Evolutionary conservation across 306 rosid species (phyloP).

Genomic region (Medicago arabica): DNA sequence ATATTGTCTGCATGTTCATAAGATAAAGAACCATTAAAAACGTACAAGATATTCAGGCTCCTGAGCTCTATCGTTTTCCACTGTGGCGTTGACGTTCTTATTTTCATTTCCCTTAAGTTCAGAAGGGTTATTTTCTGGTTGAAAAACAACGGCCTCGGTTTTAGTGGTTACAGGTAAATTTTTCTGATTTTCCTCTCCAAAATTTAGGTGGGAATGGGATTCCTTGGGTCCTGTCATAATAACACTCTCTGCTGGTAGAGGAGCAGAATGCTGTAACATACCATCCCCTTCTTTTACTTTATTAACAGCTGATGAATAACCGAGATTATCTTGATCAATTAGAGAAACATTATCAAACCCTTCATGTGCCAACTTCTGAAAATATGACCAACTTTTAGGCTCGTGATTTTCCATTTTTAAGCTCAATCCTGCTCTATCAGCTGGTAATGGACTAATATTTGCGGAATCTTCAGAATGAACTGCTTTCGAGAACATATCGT

Average conservation of each 20-base stretch:
- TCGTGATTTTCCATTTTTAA: slow-evolving; percentile 81
- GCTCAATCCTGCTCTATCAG: slow-evolving; percentile 84
- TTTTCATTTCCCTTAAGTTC: slow-evolving; percentile 63
- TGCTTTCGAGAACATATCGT: slow-evolving; percentile 91
- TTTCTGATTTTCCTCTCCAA: slow-evolving; percentile 54
- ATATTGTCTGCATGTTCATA: not conserved
- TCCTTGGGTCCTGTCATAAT: slow-evolving; percentile 49
- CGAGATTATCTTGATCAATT: slow-evolving; percentile 77
- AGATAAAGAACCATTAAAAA: slow-evolving; percentile 37
- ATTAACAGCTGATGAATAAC: slow-evolving; percentile 53
- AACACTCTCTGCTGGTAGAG: slow-evolving; percentile 50
- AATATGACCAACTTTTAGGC: slow-evolving; percentile 85
- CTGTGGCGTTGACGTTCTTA: slow-evolving; percentile 57
- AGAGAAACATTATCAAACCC: slow-evolving; percentile 72
- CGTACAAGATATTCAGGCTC: slow-evolving; percentile 76
- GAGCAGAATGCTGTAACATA: slow-evolving; percentile 52
- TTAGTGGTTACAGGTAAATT: slow-evolving; percentile 53
- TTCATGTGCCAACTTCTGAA: slow-evolving; percentile 85
- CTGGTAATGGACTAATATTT: slow-evolving; percentile 58
- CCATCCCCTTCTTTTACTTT: slow-evolving; percentile 54
- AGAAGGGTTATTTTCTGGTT: slow-evolving; percentile 56
- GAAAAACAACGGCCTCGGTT: slow-evolving; percentile 47
- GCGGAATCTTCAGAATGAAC: slow-evolving; percentile 65
- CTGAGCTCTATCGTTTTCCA: slow-evolving; percentile 62
- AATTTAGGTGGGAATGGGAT: slow-evolving; percentile 47